Base-by-base conservation (phyloP, 2,329 filamentous ascomycete species). In the Colletotrichum siamense region DNA sequence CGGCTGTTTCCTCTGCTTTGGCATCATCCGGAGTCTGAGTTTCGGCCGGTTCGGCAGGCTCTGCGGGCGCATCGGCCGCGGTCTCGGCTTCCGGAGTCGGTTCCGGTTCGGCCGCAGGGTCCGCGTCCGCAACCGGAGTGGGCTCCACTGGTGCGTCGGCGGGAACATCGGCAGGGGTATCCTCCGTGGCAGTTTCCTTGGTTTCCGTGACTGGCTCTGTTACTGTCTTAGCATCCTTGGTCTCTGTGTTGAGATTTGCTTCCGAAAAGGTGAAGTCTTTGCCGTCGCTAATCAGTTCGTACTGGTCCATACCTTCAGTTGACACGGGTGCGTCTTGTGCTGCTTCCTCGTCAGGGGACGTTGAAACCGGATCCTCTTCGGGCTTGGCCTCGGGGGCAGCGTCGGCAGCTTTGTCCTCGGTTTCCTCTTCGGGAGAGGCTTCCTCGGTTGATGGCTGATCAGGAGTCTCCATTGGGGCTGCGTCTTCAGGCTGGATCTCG, bases 261-360 rank as follows among this genome's bases (percentile, higher is more conserved):
- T 30, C 57, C 39, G 63, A 57, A 49, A 76, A 69, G 34, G 28
- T 76, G 18, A 49, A 69, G 68, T 68, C 70, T 69, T 76, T 76
- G 73, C 73, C 73, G 57, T 76, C 73, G 61, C 73, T 69, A 12
- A 73, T 76, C 36, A 76, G 64, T 69, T 69, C 64, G 34, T 76
- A 76, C 63, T 52, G 39, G 34, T 76, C 64, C 73, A 76, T 76
- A 76, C 73, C 73, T 76, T 76, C 73, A 44, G 70, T 61, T 34
- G 70, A 64, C 26, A 73, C 30, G 24, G 36, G 30, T 44, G 32
- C 57, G 18, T 64, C 69, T 10, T 69, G 34, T 18, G 72, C 18
- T 22, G 69, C 6, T 28, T 36, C 61, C 3, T 69, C 34, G n/a
- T 74, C 59, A 52, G 6, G 44, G 44, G 44, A 13, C n/a, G 44